Percentiles rank a stretch among this genome's conserved stretches.
These are phyloP conservation scores for Aegilops speltoides DNA, from an alignment of 176 grass and related monocot species.

Conservation along the genomic window DNA sequence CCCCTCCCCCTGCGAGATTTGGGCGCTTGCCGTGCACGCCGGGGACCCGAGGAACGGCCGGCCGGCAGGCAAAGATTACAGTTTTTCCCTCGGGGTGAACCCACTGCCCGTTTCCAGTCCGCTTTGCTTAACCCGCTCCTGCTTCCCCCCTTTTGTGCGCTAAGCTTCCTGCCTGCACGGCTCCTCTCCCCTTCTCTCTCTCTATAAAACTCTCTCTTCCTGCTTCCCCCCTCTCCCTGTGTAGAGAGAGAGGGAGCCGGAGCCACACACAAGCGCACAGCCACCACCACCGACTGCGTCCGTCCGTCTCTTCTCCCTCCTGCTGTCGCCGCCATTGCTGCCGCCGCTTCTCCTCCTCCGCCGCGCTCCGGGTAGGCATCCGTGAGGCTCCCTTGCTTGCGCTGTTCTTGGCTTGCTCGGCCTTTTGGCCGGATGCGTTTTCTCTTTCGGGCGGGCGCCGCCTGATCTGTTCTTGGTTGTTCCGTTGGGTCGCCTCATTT, in stretches of 20 bases:
- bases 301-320: neutral
- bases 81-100: neutral
- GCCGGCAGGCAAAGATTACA: neutral
- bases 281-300: constrained; percentile 7
- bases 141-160: neutral
- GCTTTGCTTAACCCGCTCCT: constrained; percentile 17
- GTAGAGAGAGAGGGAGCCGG: neutral
- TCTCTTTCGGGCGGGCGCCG: neutral
- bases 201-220: constrained; percentile 22
- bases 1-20: neutral
- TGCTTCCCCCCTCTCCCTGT: neutral
- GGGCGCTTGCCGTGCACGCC: neutral
- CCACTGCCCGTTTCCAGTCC: neutral
- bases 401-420: neutral
- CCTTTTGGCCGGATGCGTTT: constrained; percentile 18
- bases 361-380: constrained; percentile 23
- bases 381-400: neutral
- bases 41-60: constrained; percentile 9
- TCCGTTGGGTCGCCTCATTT: constrained; percentile 22
- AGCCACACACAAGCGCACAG: constrained; percentile 11
- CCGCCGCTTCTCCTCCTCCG: neutral
- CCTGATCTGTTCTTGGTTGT: constrained; percentile 27
- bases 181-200: neutral
- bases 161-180: neutral
- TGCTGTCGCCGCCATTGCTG: constrained; percentile 15